Evolutionary conservation across 2,329 filamentous ascomycete species (phyloP), one percentile per base, ranked within the genome.

Genomic region (Sporothrix dimorphospora): DNA sequence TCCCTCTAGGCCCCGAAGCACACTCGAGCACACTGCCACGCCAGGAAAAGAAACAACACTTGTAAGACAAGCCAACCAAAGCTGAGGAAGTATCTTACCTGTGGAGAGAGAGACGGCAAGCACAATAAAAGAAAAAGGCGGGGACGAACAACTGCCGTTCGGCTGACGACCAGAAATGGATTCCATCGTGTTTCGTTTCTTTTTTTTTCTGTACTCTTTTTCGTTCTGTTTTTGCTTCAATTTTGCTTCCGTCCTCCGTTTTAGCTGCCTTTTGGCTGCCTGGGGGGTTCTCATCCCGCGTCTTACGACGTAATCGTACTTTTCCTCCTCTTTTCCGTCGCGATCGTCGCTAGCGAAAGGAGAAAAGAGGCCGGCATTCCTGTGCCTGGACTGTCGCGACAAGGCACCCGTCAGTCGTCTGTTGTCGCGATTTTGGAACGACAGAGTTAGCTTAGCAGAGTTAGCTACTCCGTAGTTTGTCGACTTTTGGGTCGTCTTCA

Each of bases 361-460:
- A 11, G 55, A 40, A 21, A 42, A 8, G 11, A 8, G 2, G 40
- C 12, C 1, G 55, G 21, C 55, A 61, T 45, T 65, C 42, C 63
- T 67, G 40, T 67, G 42, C 63, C 63, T 49, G 63, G 21, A 49
- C 34, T n/a, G 63, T 34, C 16, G 24, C 42, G 27, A 34, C 63
- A 66, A 66, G 63, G 63, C 63, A 66, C 63, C 59, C 65, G 45
- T 68, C 45, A 51, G 9, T 34, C 45, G n/a, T n/a, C n/a, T n/a
- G n/a, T n/a, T 53, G 61, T 49, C 61, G 61, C 42, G n/a, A 34
- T 16, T 47, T 30, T 59, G n/a, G 49, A 53, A 53, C n/a, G 49
- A 19, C 9, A n/a, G n/a, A n/a, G n/a, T n/a, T n/a, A n/a, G n/a
- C n/a, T n/a, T n/a, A n/a, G n/a, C n/a, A n/a, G n/a, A n/a, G n/a